Evolutionary conservation across 139 green algal genomes (phyloP).

Genomic region (Closterium sp.): DNA sequence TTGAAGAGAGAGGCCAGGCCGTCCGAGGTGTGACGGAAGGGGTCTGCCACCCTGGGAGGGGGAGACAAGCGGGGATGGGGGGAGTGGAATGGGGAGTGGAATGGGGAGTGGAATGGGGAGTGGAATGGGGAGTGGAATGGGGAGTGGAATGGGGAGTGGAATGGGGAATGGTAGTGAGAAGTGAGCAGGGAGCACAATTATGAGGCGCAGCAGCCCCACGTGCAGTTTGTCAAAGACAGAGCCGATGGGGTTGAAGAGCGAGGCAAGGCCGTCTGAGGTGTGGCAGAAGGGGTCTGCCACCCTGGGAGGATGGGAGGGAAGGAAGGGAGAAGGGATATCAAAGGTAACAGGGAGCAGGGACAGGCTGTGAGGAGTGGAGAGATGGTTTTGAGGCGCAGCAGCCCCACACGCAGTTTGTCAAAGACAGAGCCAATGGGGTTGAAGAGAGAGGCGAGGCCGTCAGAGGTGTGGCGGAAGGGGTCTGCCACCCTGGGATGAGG

Average conservation of each 20-base stretch:
- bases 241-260: constrained; percentile 83
- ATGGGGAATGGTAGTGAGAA: no score
- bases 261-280: constrained; percentile 71
- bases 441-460: constrained; percentile 71
- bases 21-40: constrained; percentile 74
- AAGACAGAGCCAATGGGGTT: constrained; percentile 79
- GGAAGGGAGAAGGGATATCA: no score
- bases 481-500: constrained; percentile 35
- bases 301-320: neutral
- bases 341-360: no score
- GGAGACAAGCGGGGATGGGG: neutral
- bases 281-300: constrained; percentile 66
- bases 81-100: neutral
- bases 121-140: no score
- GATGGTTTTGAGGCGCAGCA: constrained; percentile 55
- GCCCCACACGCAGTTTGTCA: constrained; percentile 84
- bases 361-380: no score
- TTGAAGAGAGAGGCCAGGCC: constrained; percentile 76
- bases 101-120: no score
- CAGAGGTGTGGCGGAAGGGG: constrained; percentile 69
- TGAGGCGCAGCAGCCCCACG: constrained; percentile 73
- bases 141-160: no score
- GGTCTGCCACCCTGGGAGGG: constrained; percentile 32
- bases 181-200: no score
- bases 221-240: constrained; percentile 73